Evolutionary conservation across 1,284 basidiomycete species (phyloP).

Genomic region (Cutaneotrichosporon sp.): DNA sequence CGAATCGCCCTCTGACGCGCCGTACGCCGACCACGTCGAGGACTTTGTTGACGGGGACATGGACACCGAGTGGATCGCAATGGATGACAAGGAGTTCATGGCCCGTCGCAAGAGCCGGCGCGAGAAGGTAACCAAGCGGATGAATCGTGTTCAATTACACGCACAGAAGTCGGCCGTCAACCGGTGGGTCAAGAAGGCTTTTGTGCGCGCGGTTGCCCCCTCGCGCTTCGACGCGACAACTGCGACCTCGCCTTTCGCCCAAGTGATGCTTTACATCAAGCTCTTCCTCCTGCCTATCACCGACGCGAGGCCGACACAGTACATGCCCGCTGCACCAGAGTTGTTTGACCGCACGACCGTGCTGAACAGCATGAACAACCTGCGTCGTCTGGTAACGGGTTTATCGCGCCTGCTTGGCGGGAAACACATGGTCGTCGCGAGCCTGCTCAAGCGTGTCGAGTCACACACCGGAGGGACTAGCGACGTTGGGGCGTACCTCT

Average conservation of each 20-base stretch:
- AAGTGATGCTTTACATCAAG: conserved; percentile 33
- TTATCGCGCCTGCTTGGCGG: conserved; percentile 72
- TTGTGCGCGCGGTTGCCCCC: neutral
- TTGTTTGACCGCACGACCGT: conserved; percentile 54
- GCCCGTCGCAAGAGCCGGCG: neutral
- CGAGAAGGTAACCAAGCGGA: neutral
- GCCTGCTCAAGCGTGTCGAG: conserved; percentile 69
- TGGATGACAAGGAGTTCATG: conserved; percentile 16
- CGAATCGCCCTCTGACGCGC: conserved; percentile 22
- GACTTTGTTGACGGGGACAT: conserved; percentile 13
- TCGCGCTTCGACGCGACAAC: neutral
- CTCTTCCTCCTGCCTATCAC: conserved; percentile 43
- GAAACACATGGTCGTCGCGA: conserved; percentile 79
- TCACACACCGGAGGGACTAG: conserved; percentile 27
- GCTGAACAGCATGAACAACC: conserved; percentile 72
- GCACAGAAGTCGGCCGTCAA: neutral
- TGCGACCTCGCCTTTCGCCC: neutral
- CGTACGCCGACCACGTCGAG: conserved; percentile 17
- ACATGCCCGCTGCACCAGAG: conserved; percentile 29
- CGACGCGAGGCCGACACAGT: conserved; percentile 23
- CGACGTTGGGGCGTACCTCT: conserved; percentile 81
- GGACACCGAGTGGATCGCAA: conserved; percentile 25
- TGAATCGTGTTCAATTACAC: neutral
- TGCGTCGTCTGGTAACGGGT: conserved; percentile 77
- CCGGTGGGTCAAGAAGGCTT: neutral